These are phyloP conservation scores for Diaporthe vaccinii DNA, from an alignment of 2,329 filamentous ascomycete genomes.

Conservation along the genomic window DNA sequence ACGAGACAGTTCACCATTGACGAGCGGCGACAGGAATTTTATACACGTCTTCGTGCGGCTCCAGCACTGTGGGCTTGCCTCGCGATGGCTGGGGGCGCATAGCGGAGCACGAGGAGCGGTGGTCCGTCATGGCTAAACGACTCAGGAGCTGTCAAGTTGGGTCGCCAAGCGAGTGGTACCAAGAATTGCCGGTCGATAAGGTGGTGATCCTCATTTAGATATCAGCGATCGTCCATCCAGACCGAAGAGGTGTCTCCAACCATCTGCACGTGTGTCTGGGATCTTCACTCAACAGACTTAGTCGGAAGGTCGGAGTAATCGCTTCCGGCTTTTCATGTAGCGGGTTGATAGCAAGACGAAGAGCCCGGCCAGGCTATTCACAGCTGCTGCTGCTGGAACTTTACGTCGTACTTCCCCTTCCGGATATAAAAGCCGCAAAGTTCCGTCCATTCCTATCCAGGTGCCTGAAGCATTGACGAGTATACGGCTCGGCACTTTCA, in stretches of 20 bases:
- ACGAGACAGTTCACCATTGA: not conserved
- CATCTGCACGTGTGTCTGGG: slow-evolving; percentile 10
- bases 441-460: not conserved
- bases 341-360: slow-evolving; percentile 6
- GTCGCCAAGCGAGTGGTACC: slow-evolving; percentile 26
- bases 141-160: slow-evolving; percentile 26
- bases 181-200: slow-evolving; percentile 6
- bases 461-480: not conserved
- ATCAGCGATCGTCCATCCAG: slow-evolving; percentile 18
- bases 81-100: slow-evolving; percentile 19
- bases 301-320: not conserved
- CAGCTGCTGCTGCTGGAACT: not conserved
- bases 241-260: not conserved
- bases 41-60: slow-evolving; percentile 25
- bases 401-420: not conserved
- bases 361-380: slow-evolving; percentile 10
- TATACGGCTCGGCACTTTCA: slow-evolving; percentile 13
- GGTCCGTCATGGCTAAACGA: slow-evolving; percentile 12
- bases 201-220: slow-evolving; percentile 29
- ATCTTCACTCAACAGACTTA: slow-evolving; percentile 18
- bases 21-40: slow-evolving; percentile 22
- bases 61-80: slow-evolving; percentile 16
- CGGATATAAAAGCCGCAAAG: not conserved
- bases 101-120: slow-evolving; percentile 19
- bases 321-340: slow-evolving; percentile 9